Percentiles rank a stretch among this genome's conserved stretches.
phyloP scores from a whole-genome alignment of 2,329 filamentous ascomycete species.

The Penicillium sp. region DNA sequence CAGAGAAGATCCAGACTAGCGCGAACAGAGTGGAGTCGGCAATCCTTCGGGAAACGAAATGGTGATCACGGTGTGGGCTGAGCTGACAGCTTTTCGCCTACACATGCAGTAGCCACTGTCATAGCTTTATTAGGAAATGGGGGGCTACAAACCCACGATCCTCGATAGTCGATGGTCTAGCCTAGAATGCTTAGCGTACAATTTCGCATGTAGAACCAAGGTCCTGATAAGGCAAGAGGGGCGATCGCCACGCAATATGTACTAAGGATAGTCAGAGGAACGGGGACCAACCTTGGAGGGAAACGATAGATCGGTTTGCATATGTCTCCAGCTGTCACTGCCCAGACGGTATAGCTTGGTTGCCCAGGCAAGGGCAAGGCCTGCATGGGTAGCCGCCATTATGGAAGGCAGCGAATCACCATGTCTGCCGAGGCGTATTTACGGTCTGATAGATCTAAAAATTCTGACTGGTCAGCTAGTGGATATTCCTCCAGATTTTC shows the following conservation, averaged over 20 bases:
- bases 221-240: neutral
- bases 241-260: neutral
- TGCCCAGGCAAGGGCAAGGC: slow-evolving; percentile 1
- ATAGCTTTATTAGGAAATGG: neutral
- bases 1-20: slow-evolving; percentile 14
- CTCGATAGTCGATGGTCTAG: neutral
- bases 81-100: neutral
- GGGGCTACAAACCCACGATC: neutral
- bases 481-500: neutral
- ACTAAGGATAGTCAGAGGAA: neutral
- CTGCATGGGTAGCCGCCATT: slow-evolving; percentile 11
- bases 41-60: slow-evolving; percentile 5
- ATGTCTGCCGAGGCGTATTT: neutral
- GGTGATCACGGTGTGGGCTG: slow-evolving; percentile 2
- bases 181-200: neutral
- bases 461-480: slow-evolving; percentile 14
- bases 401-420: slow-evolving; percentile 15
- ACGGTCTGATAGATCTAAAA: slow-evolving; percentile 22
- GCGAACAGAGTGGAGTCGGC: slow-evolving; percentile 10
- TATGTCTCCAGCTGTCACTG: neutral
- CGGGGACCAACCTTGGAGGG: neutral
- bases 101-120: neutral
- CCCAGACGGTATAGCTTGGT: neutral
- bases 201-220: neutral
- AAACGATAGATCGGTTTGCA: slow-evolving; percentile 1